Evolutionary conservation across 2,329 filamentous ascomycete species (phyloP).

Genomic region (Zymoseptoria tritici): DNA sequence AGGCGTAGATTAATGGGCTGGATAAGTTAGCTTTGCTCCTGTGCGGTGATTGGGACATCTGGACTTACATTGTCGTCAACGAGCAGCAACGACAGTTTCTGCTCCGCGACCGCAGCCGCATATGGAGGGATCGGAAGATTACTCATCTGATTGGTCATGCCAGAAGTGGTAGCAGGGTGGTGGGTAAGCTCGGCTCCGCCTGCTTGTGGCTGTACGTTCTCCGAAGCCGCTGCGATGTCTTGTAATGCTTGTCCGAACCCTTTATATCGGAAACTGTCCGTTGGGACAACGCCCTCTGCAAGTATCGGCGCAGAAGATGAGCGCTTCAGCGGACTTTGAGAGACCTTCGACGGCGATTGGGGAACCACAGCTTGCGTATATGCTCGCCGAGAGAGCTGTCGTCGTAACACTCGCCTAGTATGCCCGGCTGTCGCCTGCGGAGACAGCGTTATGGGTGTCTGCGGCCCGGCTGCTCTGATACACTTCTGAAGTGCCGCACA

Average conservation of each 20-base stretch:
- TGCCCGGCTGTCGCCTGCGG: not conserved
- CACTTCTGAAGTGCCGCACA: slow-evolving; percentile 2
- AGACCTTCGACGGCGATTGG: not conserved
- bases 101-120: not conserved
- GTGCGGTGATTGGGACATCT: not conserved
- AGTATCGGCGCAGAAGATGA: not conserved
- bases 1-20: slow-evolving; percentile 28
- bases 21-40: not conserved
- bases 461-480: not conserved
- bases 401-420: not conserved
- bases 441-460: not conserved
- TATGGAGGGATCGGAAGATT: not conserved
- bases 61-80: slow-evolving; percentile 29
- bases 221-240: not conserved
- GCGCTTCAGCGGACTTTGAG: not conserved
- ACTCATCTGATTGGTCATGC: not conserved
- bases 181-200: not conserved
- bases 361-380: not conserved
- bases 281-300: not conserved
- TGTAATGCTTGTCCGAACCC: not conserved
- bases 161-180: not conserved
- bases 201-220: not conserved
- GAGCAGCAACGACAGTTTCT: slow-evolving; percentile 20
- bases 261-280: not conserved
- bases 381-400: not conserved